These are phyloP conservation scores for Bathelium albidoporum DNA, from an alignment of 495 filamentous ascomycete species.

Conservation along the genomic window DNA sequence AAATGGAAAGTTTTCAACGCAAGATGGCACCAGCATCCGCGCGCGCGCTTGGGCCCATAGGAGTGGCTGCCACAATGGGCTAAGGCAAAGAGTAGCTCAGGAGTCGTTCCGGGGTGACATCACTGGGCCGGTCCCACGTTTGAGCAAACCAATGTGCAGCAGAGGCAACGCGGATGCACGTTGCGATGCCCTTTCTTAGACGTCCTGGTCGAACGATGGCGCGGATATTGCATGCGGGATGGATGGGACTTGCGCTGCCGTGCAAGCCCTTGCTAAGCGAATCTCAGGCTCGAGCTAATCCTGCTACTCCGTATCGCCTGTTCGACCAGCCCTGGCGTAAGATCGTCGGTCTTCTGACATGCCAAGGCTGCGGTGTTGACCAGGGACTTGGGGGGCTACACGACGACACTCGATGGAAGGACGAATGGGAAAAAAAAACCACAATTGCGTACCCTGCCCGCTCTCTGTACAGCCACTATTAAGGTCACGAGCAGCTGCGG, in stretches of 20 bases:
- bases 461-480: too few relatives aligned
- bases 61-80: neutral
- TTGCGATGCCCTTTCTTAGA: neutral
- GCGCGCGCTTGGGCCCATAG: too few relatives aligned
- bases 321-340: neutral
- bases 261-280: too few relatives aligned
- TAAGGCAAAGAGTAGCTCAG: neutral
- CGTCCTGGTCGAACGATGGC: too few relatives aligned
- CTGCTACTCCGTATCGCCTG: neutral
- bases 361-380: neutral
- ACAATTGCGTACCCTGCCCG: too few relatives aligned
- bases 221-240: too few relatives aligned
- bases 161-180: neutral
- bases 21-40: too few relatives aligned
- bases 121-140: neutral
- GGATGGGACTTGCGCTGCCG: neutral
- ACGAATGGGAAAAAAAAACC: too few relatives aligned
- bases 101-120: neutral
- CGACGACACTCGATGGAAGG: too few relatives aligned
- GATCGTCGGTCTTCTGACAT: neutral
- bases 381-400: too few relatives aligned
- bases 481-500: neutral
- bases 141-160: neutral
- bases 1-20: too few relatives aligned
- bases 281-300: neutral